Evolutionary conservation across 1,284 basidiomycete species (phyloP).

Genomic region (Boletus smithii): DNA sequence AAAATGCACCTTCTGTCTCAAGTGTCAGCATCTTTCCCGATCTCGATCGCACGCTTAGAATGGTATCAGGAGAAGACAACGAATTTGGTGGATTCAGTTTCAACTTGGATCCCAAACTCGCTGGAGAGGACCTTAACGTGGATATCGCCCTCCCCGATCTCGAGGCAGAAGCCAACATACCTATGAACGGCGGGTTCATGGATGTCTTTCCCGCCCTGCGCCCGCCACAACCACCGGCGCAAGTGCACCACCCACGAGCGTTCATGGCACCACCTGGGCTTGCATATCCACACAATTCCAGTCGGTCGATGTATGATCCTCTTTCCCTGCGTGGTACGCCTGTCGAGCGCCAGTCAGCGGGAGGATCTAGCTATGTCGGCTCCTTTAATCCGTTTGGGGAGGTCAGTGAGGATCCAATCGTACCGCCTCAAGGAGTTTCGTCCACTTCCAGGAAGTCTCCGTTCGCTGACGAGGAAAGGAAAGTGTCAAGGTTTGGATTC

Average conservation of each 20-base stretch:
- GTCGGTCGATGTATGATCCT: conserved; percentile 54
- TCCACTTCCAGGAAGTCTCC: conserved; percentile 28
- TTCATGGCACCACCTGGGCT: conserved; percentile 52
- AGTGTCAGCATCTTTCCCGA: conserved; percentile 83
- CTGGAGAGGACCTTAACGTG: conserved; percentile 44
- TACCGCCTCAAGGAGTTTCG: conserved; percentile 13
- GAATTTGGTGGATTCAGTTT: conserved; percentile 72
- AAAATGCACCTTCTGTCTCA: conserved; percentile 46
- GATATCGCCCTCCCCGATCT: conserved; percentile 49
- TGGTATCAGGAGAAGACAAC: conserved; percentile 56
- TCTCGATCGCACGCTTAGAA: conserved; percentile 75
- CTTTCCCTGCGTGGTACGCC: conserved; percentile 38
- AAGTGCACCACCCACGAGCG: conserved; percentile 33
- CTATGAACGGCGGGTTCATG: conserved; percentile 59
- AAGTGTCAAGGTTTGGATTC: conserved; percentile 81
- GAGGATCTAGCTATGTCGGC: conserved; percentile 58
- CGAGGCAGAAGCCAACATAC: conserved; percentile 48
- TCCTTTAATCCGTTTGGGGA: conserved; percentile 79
- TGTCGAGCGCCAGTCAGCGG: conserved; percentile 45
- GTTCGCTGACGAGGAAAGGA: conserved; percentile 59
- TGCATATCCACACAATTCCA: conserved; percentile 44
- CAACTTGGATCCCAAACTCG: conserved; percentile 75
- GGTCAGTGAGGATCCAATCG: conserved; percentile 41
- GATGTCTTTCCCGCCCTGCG: conserved; percentile 65
- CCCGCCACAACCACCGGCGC: conserved; percentile 26